Evolutionary conservation across 768 basidiomycete species (phyloP).

Genomic region (Hydnum rufescens): DNA sequence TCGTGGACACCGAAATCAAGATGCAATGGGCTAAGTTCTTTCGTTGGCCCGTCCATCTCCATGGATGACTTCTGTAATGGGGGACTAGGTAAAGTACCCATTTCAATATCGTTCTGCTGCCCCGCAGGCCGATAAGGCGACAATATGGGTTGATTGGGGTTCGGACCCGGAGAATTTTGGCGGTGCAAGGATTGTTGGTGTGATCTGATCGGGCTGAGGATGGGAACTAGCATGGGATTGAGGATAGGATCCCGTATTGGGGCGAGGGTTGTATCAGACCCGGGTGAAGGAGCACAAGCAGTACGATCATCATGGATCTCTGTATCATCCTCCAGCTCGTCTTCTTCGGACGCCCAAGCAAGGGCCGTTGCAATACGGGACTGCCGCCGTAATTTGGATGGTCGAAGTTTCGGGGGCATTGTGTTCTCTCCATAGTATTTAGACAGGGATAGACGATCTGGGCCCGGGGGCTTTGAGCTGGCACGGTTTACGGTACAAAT

Average conservation of each 20-base stretch:
- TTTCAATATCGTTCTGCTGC: background rate
- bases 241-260: background rate
- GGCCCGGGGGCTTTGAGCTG: background rate
- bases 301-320: no score
- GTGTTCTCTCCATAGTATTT: background rate
- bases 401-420: background rate
- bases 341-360: background rate
- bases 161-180: background rate
- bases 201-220: background rate
- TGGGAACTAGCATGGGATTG: background rate
- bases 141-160: background rate
- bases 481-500: no score
- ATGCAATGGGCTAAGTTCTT: background rate
- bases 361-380: background rate
- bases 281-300: no score
- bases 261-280: background rate
- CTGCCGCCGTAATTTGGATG: background rate
- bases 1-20: background rate
- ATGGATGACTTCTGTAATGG: background rate
- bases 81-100: background rate
- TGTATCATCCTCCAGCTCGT: background rate
- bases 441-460: background rate
- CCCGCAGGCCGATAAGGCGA: background rate
- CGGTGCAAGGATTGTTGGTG: background rate
- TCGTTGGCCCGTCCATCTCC: background rate